Conservation (phyloP, 179 eudicot species). For the Spinacia oleracea region DNA sequence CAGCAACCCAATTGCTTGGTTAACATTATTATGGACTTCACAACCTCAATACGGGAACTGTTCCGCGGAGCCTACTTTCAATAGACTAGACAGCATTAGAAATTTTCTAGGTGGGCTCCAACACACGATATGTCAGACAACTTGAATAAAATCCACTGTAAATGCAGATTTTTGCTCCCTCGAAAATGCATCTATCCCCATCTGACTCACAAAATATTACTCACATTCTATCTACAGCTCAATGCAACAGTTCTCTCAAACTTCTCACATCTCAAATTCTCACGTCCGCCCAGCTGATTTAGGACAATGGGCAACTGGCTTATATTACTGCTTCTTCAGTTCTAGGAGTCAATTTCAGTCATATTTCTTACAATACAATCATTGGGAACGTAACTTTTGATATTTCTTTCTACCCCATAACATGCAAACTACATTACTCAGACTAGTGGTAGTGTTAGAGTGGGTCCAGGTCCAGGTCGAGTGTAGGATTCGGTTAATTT, state of each 20-base stretch:
- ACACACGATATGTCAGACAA: conserved; percentile 6
- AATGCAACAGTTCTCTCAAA: not conserved
- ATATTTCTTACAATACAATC: not conserved
- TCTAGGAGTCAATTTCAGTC: not conserved
- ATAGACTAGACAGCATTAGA: not conserved
- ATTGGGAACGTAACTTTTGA: not conserved
- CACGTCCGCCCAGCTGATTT: not conserved
- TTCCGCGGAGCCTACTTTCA: not conserved
- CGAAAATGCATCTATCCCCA: not conserved
- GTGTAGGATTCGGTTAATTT: not conserved
- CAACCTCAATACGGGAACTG: not conserved
- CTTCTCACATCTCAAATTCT: not conserved
- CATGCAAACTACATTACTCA: not conserved
- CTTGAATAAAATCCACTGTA: not conserved
- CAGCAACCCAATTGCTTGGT: not conserved
- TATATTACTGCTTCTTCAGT: not conserved
- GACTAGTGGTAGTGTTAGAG: not conserved
- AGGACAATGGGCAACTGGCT: not conserved
- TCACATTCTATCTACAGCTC: not conserved
- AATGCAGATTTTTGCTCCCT: not conserved
- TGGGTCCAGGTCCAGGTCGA: not conserved
- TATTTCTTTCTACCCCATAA: not conserved
- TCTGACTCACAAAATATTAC: not conserved
- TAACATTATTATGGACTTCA: not conserved
- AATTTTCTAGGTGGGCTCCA: conserved; percentile 6